Evolutionary conservation across 2,329 filamentous ascomycete species (phyloP), one percentile per base, ranked within the genome.

Genomic region (Magnaporthales sp.): DNA sequence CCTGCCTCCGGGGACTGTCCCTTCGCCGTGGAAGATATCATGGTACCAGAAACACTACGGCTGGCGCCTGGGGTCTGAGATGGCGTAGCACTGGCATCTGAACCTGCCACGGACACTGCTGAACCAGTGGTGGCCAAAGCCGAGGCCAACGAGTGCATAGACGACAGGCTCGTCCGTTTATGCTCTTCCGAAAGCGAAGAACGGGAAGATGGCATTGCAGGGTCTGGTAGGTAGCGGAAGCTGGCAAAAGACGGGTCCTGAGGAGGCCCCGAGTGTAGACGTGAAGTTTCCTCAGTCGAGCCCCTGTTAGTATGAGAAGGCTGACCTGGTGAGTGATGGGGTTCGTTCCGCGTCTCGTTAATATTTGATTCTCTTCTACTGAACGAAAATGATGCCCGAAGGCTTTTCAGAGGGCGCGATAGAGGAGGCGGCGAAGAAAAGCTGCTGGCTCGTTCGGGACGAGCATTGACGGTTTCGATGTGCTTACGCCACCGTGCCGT

Each of bases 111-210:
- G 65, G 85, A 87, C 22, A 79, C 79, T 32, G 83, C 80, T 22
- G 84, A 83, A 69, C 83, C 84, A 67, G 79, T 75, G 30, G 81
- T 79, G 32, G 81, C 83, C 62, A 84, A 84, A 66, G 81, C 85
- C 6, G 89, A 90, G 61, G 86, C 85, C 27, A 90, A 78, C 32
- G 90, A 92, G 73, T 90, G 90, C 64, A 91, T 79, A 0, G 91
- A 93, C 8, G 89, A 91, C 68, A 89, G 84, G 27, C 90, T 93
- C 74, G 90, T 81, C 64, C 91, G 86, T 72, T 91, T 90, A 61
- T 80, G 80, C 54, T 89, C 80, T 26, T 85, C 83, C 19, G 83
- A 83, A 67, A 81, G 75, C 13, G 84, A 84, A 24, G 80, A 79
- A 65, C 79, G 79, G 56, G 79, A 73, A 62, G 71, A 72, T 63